phyloP scores from a whole-genome alignment of 106 monocot genomes.

The Gastrodia elata region DNA sequence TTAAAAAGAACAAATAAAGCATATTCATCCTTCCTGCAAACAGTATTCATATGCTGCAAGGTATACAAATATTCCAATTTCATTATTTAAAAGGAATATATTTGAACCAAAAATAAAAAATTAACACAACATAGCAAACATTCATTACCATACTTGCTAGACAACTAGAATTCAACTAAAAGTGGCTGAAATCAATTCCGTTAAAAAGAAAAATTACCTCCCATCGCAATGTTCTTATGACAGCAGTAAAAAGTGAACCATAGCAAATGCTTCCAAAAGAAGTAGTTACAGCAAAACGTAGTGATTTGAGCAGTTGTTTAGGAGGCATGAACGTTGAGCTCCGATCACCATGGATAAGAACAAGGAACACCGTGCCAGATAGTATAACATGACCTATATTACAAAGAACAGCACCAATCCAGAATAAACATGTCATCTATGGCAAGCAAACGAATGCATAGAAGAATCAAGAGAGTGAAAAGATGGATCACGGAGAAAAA shows the following conservation, averaged over 20 bases:
- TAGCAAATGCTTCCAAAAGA: slow-evolving; percentile 98
- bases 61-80: no score
- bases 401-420: slow-evolving; percentile 71
- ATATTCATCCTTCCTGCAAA: no score
- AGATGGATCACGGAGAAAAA: slow-evolving; percentile 33
- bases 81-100: no score
- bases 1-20: no score
- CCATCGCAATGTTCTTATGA: slow-evolving; percentile 90
- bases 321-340: slow-evolving; percentile 55
- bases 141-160: slow-evolving; percentile 82
- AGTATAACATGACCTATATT: slow-evolving; percentile 92
- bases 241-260: slow-evolving; percentile 97
- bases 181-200: neutral
- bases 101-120: no score
- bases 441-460: neutral
- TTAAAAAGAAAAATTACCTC: slow-evolving; percentile 36
- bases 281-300: slow-evolving; percentile 73
- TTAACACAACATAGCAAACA: slow-evolving; percentile 94
- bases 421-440: slow-evolving; percentile 8
- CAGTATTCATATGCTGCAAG: no score
- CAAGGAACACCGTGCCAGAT: slow-evolving; percentile 92
- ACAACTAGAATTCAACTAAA: slow-evolving; percentile 63
- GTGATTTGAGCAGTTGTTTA: slow-evolving; percentile 55
- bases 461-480: no score
- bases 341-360: slow-evolving; percentile 71